Base-by-base conservation (phyloP, 1,284 basidiomycete species). In the Microbotryum violaceum region DNA sequence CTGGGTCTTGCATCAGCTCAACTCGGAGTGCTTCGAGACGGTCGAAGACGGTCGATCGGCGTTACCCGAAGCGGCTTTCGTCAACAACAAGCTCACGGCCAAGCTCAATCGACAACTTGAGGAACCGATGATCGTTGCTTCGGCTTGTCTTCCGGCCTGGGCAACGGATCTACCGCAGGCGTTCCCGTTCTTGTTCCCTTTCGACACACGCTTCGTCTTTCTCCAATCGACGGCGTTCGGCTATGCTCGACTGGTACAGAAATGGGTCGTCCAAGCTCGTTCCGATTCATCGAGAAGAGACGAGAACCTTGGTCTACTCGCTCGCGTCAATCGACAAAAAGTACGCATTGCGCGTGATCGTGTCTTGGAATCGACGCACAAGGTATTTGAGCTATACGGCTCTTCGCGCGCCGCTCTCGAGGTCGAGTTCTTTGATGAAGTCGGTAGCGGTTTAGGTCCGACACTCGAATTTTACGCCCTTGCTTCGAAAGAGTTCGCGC, bases 401-500 rank as follows among this genome's bases (percentile, higher is more conserved):
- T 77, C 77, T 1, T 91, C 88, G 14, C 89, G 88, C 7, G 91
- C 91, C 1, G 85, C 56, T 21, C 65, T 68, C 49, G 74, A 77
- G 75, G 91, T 98, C 57, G 93, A 99, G 76, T 98, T 97, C 79
- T 97, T 97, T 74, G 92, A 97, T 73, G 96, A 99, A 79, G 94
- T 97, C 55, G 96, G 96, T 25, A 98, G 96, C 3, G 96, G 96
- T 33, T 79, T 98, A 14, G 96, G 96, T 4, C 96, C 93, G 7
- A 98, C 96, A n/a, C 81, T 98, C 44, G 96, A 97, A 78, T 97
- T 98, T 77, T 97, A 97, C 77, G 87, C 91, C 46, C 79, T 97
- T 56, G 91, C 91, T 18, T 93, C 90, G 54, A 87, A 86, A 73
- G 92, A 94, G 77, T 96, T 97, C 75, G 91, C 91, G 0, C 81